Evolutionary conservation across 164 flowering plant genomes (phyloP).

Genomic region (Warburgia ugandensis): DNA sequence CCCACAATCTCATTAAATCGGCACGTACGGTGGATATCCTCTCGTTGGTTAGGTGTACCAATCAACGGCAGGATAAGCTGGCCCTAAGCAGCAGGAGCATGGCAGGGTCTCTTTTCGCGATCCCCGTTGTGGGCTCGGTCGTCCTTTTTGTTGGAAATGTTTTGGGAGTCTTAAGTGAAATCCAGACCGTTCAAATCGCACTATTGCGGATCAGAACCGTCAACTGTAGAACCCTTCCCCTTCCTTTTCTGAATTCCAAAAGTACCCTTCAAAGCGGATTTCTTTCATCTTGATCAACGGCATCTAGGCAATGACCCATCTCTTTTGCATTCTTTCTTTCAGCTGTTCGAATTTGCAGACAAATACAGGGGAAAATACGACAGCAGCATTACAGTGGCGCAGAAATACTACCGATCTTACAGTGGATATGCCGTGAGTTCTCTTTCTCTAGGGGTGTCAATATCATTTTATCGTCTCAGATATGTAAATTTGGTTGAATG

Average conservation of each 20-base stretch:
- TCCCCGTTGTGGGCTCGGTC: no score
- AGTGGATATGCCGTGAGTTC: slow-evolving; percentile 63
- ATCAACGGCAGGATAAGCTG: no score
- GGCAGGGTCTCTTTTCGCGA: no score
- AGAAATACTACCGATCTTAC: slow-evolving; percentile 53
- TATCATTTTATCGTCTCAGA: background rate
- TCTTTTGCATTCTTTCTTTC: background rate
- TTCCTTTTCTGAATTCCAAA: background rate
- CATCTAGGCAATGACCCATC: background rate
- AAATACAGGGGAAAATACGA: slow-evolving; percentile 70
- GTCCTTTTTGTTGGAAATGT: no score
- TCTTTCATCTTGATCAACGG: background rate
- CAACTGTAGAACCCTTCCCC: background rate
- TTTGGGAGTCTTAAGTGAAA: no score
- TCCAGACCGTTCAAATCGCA: background rate
- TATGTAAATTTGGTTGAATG: background rate
- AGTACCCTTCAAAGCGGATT: background rate
- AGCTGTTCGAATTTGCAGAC: slow-evolving; percentile 60
- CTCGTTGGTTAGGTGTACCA: no score
- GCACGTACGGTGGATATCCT: no score
- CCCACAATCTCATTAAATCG: no score
- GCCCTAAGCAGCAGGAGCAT: no score
- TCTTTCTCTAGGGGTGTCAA: background rate
- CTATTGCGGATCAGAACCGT: background rate
- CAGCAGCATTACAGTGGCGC: slow-evolving; percentile 58